These are phyloP conservation scores for Xylariaceae sp. DNA, from an alignment of 2,329 filamentous ascomycete genomes.

Conservation along the genomic window DNA sequence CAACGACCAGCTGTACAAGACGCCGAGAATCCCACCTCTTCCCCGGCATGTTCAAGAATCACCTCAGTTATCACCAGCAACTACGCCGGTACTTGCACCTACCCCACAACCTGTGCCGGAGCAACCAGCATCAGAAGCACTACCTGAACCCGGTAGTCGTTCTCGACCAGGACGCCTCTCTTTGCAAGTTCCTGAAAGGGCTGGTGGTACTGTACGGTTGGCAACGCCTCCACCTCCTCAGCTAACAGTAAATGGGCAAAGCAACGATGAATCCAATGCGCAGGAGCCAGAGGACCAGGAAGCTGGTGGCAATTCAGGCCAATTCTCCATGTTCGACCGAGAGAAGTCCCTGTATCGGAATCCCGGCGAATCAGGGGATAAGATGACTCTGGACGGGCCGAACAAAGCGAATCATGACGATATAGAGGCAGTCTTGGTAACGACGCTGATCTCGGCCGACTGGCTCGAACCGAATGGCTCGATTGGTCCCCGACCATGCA, in stretches of 20 bases:
- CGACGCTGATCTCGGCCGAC: conserved; percentile 44
- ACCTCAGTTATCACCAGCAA: conserved; percentile 20
- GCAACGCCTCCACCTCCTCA: conserved; percentile 55
- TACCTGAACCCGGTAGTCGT: conserved; percentile 21
- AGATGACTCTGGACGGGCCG: conserved; percentile 29
- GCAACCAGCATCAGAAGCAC: conserved; percentile 19
- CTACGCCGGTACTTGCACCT: conserved; percentile 17
- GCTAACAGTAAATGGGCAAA: conserved; percentile 49
- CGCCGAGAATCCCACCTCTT: no score
- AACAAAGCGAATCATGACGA: conserved; percentile 54
- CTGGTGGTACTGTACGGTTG: conserved; percentile 56
- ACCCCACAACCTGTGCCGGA: conserved; percentile 25
- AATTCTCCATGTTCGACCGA: conserved; percentile 26
- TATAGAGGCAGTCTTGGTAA: conserved; percentile 53
- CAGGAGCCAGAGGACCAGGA: no score
- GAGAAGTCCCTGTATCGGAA: conserved; percentile 24
- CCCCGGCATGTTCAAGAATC: conserved; percentile 37
- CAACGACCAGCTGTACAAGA: no score
- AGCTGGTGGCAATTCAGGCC: no score
- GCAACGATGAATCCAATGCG: conserved; percentile 17
- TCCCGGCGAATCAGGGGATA: conserved; percentile 21
- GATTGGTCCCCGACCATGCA: conserved; percentile 38
- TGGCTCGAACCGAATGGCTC: conserved; percentile 50
- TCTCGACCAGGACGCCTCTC: conserved; percentile 50
- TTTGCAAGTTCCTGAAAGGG: conserved; percentile 60